phyloP scores from a whole-genome alignment of 1,139 yeast genomes.

The Tardiomyces depauwii region DNA sequence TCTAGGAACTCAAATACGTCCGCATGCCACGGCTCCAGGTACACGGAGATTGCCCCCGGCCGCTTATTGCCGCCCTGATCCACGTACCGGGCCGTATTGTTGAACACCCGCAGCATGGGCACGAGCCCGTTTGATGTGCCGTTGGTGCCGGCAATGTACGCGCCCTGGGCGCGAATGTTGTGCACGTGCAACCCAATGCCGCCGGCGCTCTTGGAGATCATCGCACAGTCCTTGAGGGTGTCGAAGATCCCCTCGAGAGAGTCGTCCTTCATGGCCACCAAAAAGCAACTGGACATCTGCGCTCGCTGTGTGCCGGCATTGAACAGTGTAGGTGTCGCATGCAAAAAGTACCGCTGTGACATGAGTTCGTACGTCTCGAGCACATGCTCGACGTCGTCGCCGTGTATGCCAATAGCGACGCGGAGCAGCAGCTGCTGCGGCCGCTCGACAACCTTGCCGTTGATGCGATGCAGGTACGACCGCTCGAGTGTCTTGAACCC shows the following conservation, averaged over 20 bases:
- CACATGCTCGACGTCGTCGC: conserved; percentile 47
- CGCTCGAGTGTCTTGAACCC: conserved; percentile 69
- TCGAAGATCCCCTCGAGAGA: conserved; percentile 74
- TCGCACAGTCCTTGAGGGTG: conserved; percentile 64
- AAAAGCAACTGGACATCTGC: conserved; percentile 71
- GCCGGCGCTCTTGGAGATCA: conserved; percentile 72
- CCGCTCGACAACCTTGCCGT: conserved; percentile 57
- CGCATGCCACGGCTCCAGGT: conserved; percentile 79
- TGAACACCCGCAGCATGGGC: conserved; percentile 75
- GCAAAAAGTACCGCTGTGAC: conserved; percentile 67
- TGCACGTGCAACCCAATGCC: conserved; percentile 76
- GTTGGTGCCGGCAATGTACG: conserved; percentile 64
- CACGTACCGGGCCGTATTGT: conserved; percentile 77
- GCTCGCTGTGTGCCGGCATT: conserved; percentile 70
- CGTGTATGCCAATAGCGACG: conserved; percentile 71
- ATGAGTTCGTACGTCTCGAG: conserved; percentile 61
- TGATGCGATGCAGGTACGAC: conserved; percentile 50
- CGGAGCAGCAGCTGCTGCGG: conserved; percentile 76
- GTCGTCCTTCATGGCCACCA: conserved; percentile 70
- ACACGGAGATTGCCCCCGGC: conserved; percentile 77
- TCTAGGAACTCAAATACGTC: conserved; percentile 66
- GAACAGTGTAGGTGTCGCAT: conserved; percentile 74
- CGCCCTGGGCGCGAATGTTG: conserved; percentile 61
- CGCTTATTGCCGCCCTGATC: conserved; percentile 84
- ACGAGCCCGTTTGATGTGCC: conserved; percentile 71